phyloP scores from a whole-genome alignment of 148 eudicot species.

The Salicornia ramosissima region DNA sequence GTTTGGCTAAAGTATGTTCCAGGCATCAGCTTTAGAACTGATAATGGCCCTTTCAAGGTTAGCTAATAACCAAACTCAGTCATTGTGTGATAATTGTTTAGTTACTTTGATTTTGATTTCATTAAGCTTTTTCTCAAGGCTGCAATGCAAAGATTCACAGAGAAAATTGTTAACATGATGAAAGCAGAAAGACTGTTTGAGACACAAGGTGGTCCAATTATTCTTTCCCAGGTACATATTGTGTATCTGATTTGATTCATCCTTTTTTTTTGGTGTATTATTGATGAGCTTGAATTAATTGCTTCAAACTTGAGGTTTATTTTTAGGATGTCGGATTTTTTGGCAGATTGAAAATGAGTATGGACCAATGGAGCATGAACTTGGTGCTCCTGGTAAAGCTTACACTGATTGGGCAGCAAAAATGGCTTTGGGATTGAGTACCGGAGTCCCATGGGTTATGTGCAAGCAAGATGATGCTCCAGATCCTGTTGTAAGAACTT shows the following conservation, averaged over 20 bases:
- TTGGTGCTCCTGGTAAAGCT: constrained; percentile 61
- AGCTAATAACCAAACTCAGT: constrained; percentile 12
- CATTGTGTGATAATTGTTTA: background rate
- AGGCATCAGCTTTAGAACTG: constrained; percentile 83
- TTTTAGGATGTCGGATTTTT: background rate
- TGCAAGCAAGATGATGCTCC: constrained; percentile 99
- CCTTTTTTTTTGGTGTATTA: background rate
- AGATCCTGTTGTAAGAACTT: constrained; percentile 71
- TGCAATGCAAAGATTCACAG: constrained; percentile 80
- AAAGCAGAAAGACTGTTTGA: constrained; percentile 67
- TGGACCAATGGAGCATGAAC: constrained; percentile 65
- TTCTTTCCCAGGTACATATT: constrained; percentile 71
- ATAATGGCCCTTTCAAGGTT: constrained; percentile 92
- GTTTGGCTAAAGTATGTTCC: constrained; percentile 90
- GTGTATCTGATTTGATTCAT: constrained; percentile 18
- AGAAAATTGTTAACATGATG: constrained; percentile 86
- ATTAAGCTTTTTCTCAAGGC: constrained; percentile 34
- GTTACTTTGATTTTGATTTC: background rate
- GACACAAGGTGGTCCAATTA: constrained; percentile 93
- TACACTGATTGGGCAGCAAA: constrained; percentile 90
- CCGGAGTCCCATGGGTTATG: constrained; percentile 98
- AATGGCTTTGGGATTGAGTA: constrained; percentile 73
- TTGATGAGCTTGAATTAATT: background rate
- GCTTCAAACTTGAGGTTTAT: background rate
- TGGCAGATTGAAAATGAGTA: constrained; percentile 95